Evolutionary conservation across 2,329 filamentous ascomycete species (phyloP), one percentile per base, ranked within the genome.

Genomic region (Diaporthe velutina): DNA sequence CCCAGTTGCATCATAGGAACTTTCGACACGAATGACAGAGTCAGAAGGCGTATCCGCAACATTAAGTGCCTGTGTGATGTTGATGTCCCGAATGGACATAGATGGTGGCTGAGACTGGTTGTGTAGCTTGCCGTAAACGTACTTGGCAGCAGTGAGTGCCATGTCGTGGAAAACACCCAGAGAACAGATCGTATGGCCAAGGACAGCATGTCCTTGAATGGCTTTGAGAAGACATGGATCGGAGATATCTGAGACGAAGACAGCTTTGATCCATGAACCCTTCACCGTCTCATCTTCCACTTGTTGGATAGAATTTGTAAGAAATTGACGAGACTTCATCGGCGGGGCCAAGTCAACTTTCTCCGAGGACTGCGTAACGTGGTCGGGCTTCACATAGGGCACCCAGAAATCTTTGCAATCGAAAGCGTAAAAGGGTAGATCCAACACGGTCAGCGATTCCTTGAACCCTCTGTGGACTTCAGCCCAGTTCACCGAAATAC

Each of bases 131-230:
- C 52, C 52, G 52, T 55, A 33, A 19, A 55, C 52, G 33, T 55
- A 9, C n/a, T 55, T 55, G 52, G 52, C 52, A 33, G 52, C 28
- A 33, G 52, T 55, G 25, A 55, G 52, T 30, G 52, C 52, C 52
- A 55, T 55, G 52, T 55, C 52, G 15, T 55, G 52, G 52, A 55
- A 55, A 33, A 55, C 25, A 9, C 52, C 52, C 25, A 55, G 25
- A 13, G 52, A 55, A 30, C 52, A 55, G 52, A 55, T 55, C 25
- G 52, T 55, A 30, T 55, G 52, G 52, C 52, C 52, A 33, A 55
- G 52, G 25, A 91, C 88, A 78, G 88, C 84, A 79, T 91, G 90
- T 35, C 90, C 89, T 71, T 84, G 85, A 73, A 90, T 87, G 25
- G 87, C 86, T 35, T 85, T 85, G 82, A 86, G 86, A 19, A 91